Evolutionary conservation across 768 basidiomycete species (phyloP), one percentile per base, ranked within the genome.

Genomic region (Gautieria morchelliformis): DNA sequence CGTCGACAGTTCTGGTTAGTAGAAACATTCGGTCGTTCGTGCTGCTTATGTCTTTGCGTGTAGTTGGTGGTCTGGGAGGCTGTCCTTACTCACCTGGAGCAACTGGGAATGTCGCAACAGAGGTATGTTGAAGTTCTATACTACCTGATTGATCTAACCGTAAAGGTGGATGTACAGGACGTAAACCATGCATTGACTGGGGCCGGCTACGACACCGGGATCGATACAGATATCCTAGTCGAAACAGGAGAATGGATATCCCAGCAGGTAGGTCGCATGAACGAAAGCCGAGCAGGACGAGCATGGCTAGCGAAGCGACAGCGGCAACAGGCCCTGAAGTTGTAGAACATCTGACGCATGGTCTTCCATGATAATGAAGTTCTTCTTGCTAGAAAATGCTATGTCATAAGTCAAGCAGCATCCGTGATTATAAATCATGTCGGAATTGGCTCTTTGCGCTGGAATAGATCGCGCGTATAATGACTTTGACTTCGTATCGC

Each of bases 11-110:
- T 66, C 66, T 17, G 65, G 65, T 66, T 22, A 15, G 59, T 61
- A 15, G 14, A 14, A 52, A 33, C 27, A 46, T 41, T 22, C 44
- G 49, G 20, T 58, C 24, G 6, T 22, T 54, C 45, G 14, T 35
- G 39, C 41, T 40, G 20, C 39, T 37, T 35, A 33, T 15, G 19
- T 40, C 30, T 51, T 22, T 35, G 12, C 50, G 39, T 14, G 3
- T 20, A 60, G 82, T 96, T 17, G 92, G 86, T 17, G 93, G 94
- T 0, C 82, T 97, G 1, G 94, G 95, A 3, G 93, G 94, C 17
- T 97, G 95, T 65, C 94, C 94, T 3, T 98, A 91, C 70, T 93
- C 94, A 1, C 95, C 94, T 2, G 93, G 93, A 5, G 93, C 94
- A 14, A 93, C 92, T 0, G 94, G 95, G 15, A 96, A 96, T 63